A percentile compares a stretch with the other conserved stretches of the same genome.
Evolutionary conservation across 139 green algal genomes (phyloP).

Genomic region (Tetradesmus lagerheimii): DNA sequence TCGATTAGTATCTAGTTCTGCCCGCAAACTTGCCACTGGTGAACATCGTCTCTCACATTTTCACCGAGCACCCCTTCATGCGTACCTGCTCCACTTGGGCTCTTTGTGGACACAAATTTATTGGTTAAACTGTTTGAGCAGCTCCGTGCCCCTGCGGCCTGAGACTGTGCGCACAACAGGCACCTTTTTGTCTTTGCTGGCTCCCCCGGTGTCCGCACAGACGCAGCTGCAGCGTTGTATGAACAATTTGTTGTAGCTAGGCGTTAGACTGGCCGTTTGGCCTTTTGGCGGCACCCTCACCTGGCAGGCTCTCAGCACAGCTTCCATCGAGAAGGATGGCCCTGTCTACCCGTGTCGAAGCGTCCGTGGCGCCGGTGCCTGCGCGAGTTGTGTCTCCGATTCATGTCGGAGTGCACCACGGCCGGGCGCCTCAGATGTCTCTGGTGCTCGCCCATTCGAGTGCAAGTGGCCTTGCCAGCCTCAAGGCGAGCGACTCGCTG

Average conservation of each 20-base stretch:
- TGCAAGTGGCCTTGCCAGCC: constrained; percentile 1
- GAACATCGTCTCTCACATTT: not conserved
- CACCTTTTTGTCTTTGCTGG: not conserved
- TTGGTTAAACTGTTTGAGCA: not conserved
- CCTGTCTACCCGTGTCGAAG: constrained; percentile 2
- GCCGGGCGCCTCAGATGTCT: not conserved
- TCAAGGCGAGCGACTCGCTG: constrained; percentile 14
- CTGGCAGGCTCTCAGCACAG: not conserved
- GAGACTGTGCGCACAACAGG: not conserved
- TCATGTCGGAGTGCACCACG: not conserved
- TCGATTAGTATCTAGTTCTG: not conserved
- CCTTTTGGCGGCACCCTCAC: not conserved
- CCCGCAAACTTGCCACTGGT: not conserved
- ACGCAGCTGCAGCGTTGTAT: not conserved
- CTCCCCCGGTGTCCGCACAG: not conserved
- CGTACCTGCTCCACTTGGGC: not conserved
- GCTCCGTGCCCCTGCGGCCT: not conserved
- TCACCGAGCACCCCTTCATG: not conserved
- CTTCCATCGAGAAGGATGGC: constrained; percentile 1
- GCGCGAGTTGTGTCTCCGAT: not conserved
- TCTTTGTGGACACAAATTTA: not conserved
- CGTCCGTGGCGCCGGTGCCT: not conserved
- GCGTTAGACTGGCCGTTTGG: not conserved
- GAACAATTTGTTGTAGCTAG: not conserved
- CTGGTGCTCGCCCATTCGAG: not conserved